Conservation (phyloP, 176 grass and related monocot genomes). For the Chrysopogon serrulatus region DNA sequence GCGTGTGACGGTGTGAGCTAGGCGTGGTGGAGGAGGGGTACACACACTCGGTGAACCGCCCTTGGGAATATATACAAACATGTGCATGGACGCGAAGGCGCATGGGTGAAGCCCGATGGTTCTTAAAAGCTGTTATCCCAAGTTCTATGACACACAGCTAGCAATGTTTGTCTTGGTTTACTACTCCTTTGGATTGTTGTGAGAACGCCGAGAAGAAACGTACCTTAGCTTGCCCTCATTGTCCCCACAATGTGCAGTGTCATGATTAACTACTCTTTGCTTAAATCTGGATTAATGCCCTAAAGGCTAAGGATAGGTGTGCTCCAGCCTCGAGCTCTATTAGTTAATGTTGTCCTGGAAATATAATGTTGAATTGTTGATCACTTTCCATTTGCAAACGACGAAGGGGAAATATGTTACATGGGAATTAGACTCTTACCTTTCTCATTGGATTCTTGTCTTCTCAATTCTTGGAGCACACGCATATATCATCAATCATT, state of each 20-base stretch:
- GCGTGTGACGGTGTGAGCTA: too few species aligned
- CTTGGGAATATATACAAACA: conserved; percentile 62
- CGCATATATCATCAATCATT: too few species aligned
- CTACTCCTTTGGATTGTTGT: not conserved
- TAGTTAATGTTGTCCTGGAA: too few species aligned
- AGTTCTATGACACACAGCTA: conserved; percentile 28
- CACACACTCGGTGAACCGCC: conserved; percentile 8
- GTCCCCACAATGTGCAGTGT: conserved; percentile 5
- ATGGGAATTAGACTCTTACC: too few species aligned
- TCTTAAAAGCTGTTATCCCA: conserved; percentile 32
- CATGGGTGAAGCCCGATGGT: conserved; percentile 31
- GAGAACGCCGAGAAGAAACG: conserved; percentile 5
- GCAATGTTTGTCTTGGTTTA: conserved; percentile 15
- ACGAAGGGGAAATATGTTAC: too few species aligned
- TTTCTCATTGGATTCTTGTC: too few species aligned
- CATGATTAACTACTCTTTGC: not conserved
- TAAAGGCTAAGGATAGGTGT: not conserved
- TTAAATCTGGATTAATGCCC: not conserved
- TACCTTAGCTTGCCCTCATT: not conserved
- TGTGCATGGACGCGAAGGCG: conserved; percentile 26
- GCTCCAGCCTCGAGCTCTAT: not conserved
- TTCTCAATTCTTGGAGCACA: too few species aligned
- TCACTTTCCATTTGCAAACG: too few species aligned
- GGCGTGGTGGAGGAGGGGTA: not conserved
- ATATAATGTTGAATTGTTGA: too few species aligned